phyloP scores from a whole-genome alignment of 2,329 filamentous ascomycete genomes.

The Fusarium denticulatum region DNA sequence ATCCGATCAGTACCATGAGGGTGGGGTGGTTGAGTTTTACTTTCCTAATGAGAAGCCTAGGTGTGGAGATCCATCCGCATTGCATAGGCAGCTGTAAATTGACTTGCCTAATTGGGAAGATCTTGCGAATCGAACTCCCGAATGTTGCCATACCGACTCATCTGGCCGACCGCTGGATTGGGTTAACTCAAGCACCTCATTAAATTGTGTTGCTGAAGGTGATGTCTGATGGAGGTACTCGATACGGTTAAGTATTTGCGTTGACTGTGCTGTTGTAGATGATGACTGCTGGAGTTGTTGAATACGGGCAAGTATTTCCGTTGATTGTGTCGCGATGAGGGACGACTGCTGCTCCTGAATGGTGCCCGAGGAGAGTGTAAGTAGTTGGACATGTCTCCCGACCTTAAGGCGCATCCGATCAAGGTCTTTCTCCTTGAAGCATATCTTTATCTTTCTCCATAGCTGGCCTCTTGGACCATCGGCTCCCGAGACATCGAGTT shows the following conservation, averaged over 20 bases:
- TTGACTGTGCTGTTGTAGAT: not conserved
- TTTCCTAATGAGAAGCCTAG: too few relatives aligned
- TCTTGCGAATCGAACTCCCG: too few relatives aligned
- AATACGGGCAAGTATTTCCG: fast-evolving
- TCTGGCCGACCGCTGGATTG: too few relatives aligned
- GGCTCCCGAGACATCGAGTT: not conserved
- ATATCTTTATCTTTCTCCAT: not conserved
- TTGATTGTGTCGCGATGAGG: not conserved
- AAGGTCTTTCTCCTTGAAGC: not conserved
- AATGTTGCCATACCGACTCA: too few relatives aligned
- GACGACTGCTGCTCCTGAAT: not conserved
- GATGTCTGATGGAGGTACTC: fast-evolving
- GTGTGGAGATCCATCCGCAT: too few relatives aligned
- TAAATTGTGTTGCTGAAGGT: not conserved
- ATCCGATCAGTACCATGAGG: too few relatives aligned
- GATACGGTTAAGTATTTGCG: fast-evolving
- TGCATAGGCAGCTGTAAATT: too few relatives aligned
- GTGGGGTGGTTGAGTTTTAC: too few relatives aligned
- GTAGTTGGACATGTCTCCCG: not conserved
- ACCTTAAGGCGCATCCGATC: not conserved
- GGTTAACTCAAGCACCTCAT: fast-evolving
- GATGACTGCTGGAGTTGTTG: fast-evolving
- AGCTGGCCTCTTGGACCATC: not conserved
- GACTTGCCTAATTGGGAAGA: too few relatives aligned
- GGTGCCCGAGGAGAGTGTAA: not conserved